Evolutionary conservation across 2,329 filamentous ascomycete species (phyloP), one percentile per base, ranked within the genome.

Genomic region (Lachnellula suecica): DNA sequence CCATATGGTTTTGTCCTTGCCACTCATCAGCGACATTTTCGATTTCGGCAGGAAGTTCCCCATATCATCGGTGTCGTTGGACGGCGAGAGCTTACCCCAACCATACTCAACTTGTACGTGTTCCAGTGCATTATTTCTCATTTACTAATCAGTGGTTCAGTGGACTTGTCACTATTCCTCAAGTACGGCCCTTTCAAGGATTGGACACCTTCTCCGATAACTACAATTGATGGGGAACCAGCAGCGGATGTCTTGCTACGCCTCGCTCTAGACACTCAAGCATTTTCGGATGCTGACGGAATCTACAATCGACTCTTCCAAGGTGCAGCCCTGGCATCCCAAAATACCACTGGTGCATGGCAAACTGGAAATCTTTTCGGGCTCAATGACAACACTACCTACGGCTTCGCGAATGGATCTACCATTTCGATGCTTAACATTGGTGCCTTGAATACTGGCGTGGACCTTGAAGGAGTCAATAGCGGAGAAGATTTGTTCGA

Each of bases 61-160:
- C 46, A 59, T 87, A 1, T 79, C 85, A 0, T 85, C 83, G 0
- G 74, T 85, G 7, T 85, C 82, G 1, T 53, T 67, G 2, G 81
- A 87, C 63, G 83, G 83, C 83, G 0, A 73, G 80, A 51, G 68
- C 83, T 1, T 85, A 81, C 53, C 44, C 4, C 44, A 46, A 34
- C 9, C 19, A 5, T 46, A 49, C 19, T 13, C 15, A 37, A 44
- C 25, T 55, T 47, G 27, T 44, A 29, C 8, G 44, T 19, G 29
- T 8, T 31, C 15, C 29, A 31, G 15, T 15, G 8, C 15, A n/a
- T 37, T 37, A 15, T 5, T 37, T 9, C 34, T 17, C 8, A n/a
- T 37, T 37, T 37, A 10, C 34, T 37, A 17, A 37, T 37, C 5
- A 37, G 34, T 17, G 7, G 11, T 9, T 37, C n/a, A 37, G 34